These are phyloP conservation scores for Tuber magnatum DNA, from an alignment of 495 filamentous ascomycete genomes.

Conservation along the genomic window DNA sequence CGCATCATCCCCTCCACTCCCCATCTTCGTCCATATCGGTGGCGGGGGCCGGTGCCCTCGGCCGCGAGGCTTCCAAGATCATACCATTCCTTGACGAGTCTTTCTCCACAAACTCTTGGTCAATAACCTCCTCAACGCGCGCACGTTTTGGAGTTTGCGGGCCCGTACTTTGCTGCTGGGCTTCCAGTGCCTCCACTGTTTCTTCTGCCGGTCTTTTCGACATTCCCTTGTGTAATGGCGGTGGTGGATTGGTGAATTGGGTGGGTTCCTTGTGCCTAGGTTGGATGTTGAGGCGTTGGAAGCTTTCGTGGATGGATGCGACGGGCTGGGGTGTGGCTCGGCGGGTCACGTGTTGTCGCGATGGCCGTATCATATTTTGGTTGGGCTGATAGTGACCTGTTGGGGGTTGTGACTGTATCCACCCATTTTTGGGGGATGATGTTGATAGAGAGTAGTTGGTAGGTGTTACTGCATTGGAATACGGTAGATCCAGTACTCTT, in stretches of 20 bases:
- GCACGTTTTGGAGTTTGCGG: slow-evolving; percentile 35
- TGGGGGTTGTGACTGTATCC: not conserved
- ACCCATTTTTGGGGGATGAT: not conserved
- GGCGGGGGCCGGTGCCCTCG: slow-evolving; percentile 20
- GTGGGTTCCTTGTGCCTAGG: not conserved
- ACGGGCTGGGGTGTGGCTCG: not conserved
- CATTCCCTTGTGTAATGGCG: slow-evolving; percentile 15
- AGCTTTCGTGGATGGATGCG: not conserved
- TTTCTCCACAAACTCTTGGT: slow-evolving; percentile 23
- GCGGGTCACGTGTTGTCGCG: not conserved
- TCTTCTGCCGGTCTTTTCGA: slow-evolving; percentile 35
- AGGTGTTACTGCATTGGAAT: not conserved
- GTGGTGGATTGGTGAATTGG: not conserved
- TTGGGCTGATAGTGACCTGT: not conserved
- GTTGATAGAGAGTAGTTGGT: not conserved
- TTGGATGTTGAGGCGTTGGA: not conserved
- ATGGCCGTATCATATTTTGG: not conserved
- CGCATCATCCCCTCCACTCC: slow-evolving; percentile 45
- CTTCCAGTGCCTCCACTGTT: slow-evolving; percentile 18
- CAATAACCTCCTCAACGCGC: slow-evolving; percentile 32
- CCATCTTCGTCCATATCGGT: slow-evolving; percentile 35
- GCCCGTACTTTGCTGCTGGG: slow-evolving; percentile 19
- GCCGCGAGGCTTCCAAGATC: slow-evolving; percentile 30
- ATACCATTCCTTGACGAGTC: slow-evolving; percentile 18
- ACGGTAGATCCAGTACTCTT: not conserved